phyloP scores from a whole-genome alignment of 2,329 filamentous ascomycete genomes.

The Dothidotthia symphoricarpi region DNA sequence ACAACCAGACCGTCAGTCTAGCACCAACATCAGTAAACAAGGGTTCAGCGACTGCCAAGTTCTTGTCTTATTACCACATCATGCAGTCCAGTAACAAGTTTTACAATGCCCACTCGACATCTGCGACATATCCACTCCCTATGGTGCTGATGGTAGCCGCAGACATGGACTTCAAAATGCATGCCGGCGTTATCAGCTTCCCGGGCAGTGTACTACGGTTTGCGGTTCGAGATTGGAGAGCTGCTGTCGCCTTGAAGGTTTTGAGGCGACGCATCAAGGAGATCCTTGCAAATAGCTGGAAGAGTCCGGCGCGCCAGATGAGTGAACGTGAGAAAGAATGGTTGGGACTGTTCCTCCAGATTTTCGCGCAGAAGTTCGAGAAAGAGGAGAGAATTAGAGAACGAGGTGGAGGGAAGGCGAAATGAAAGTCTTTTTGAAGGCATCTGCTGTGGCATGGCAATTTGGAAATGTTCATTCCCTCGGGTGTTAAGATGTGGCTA shows the following conservation, averaged over 20 bases:
- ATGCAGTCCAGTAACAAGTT: conserved; percentile 84
- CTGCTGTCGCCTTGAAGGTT: conserved; percentile 82
- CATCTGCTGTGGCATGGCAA: no score
- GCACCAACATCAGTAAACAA: conserved; percentile 91
- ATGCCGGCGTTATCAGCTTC: conserved; percentile 79
- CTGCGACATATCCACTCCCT: conserved; percentile 75
- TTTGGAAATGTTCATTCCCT: no score
- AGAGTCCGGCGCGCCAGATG: conserved; percentile 46
- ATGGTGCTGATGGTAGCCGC: conserved; percentile 71
- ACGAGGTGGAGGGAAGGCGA: conserved; percentile 28
- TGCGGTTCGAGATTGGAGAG: conserved; percentile 82
- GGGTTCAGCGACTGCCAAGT: conserved; percentile 59
- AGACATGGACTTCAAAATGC: conserved; percentile 83
- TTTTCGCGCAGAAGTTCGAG: conserved; percentile 33
- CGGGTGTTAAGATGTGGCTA: no score
- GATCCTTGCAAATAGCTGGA: conserved; percentile 69
- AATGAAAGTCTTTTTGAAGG: conserved; percentile 8
- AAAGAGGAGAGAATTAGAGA: conserved; percentile 36
- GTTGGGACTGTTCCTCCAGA: conserved; percentile 39
- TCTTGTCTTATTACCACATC: conserved; percentile 94
- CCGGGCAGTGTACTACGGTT: conserved; percentile 87
- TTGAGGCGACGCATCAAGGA: conserved; percentile 72
- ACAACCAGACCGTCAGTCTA: conserved; percentile 85
- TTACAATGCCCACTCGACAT: conserved; percentile 75
- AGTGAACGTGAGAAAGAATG: conserved; percentile 44